These are phyloP conservation scores for Microcyclospora pomicola DNA, from an alignment of 2,329 filamentous ascomycete species.

Conservation along the genomic window DNA sequence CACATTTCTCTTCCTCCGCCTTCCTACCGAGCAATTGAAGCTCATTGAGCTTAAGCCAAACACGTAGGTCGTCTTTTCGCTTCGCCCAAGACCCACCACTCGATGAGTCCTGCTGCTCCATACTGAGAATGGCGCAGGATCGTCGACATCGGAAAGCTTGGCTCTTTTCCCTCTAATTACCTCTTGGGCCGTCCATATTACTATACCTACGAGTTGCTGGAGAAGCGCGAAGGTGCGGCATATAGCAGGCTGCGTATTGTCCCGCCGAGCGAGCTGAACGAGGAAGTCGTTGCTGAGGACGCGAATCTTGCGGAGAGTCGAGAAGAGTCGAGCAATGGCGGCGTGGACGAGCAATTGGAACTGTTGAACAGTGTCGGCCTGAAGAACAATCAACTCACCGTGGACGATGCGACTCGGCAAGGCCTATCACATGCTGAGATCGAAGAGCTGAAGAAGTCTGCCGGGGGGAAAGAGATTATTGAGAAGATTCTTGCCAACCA, in stretches of 20 bases:
- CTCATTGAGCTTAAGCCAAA: slow-evolving; percentile 47
- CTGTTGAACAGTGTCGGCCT: slow-evolving; percentile 31
- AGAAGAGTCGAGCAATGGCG: slow-evolving; percentile 32
- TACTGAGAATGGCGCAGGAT: slow-evolving; percentile 41
- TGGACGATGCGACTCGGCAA: slow-evolving; percentile 56
- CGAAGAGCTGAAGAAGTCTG: slow-evolving; percentile 51
- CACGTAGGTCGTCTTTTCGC: slow-evolving; percentile 40
- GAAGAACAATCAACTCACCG: slow-evolving; percentile 49
- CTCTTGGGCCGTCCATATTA: slow-evolving; percentile 85
- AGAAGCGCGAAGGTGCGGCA: slow-evolving; percentile 49
- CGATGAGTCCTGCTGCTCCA: slow-evolving; percentile 19
- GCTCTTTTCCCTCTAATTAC: slow-evolving; percentile 75
- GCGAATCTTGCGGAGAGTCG: slow-evolving; percentile 19
- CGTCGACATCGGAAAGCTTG: slow-evolving; percentile 85
- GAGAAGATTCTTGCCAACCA: slow-evolving; percentile 87
- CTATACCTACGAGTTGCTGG: slow-evolving; percentile 78
- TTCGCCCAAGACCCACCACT: slow-evolving; percentile 1
- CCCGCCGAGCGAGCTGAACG: slow-evolving; percentile 67
- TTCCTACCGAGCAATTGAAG: slow-evolving; percentile 45
- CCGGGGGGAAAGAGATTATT: slow-evolving; percentile 77
- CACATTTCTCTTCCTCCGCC: slow-evolving; percentile 39
- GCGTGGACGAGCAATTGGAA: slow-evolving; percentile 22
- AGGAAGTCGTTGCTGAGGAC: slow-evolving; percentile 51
- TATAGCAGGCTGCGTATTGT: slow-evolving; percentile 65
- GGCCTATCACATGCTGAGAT: slow-evolving; percentile 60